A percentile compares a stretch with the other conserved stretches of the same genome.
These are phyloP conservation scores for Carex parvula DNA, from an alignment of 176 grass and related monocot genomes.

Conservation along the genomic window DNA sequence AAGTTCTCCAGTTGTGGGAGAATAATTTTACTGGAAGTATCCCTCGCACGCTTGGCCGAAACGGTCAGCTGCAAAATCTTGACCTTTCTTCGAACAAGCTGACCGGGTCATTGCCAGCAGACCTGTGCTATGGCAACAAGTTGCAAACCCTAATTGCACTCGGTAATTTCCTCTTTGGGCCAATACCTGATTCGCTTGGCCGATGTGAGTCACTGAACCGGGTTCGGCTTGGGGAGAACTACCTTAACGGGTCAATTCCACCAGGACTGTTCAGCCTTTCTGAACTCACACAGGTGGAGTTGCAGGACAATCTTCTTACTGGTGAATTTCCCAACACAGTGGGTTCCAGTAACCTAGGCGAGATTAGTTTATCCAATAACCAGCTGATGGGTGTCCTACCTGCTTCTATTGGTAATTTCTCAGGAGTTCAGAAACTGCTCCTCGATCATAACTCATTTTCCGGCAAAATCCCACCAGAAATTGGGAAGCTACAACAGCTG, in stretches of 20 bases:
- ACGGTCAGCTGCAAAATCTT: slow-evolving; percentile 61
- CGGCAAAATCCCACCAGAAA: slow-evolving; percentile 55
- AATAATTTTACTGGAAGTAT: slow-evolving; percentile 96
- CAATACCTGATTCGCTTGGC: slow-evolving; percentile 66
- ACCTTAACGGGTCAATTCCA: slow-evolving; percentile 85
- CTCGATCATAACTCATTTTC: slow-evolving; percentile 78
- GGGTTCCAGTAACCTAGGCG: slow-evolving; percentile 43
- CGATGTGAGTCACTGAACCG: slow-evolving; percentile 61
- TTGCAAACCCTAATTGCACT: slow-evolving; percentile 82
- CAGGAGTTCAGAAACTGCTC: slow-evolving; percentile 67
- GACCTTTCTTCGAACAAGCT: slow-evolving; percentile 91
- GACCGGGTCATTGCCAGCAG: slow-evolving; percentile 70
- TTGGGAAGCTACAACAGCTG: slow-evolving; percentile 65
- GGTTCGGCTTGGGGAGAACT: slow-evolving; percentile 86
- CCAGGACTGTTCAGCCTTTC: slow-evolving; percentile 59
- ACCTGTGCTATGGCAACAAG: slow-evolving; percentile 65
- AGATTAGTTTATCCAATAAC: slow-evolving; percentile 86
- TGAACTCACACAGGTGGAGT: slow-evolving; percentile 79
- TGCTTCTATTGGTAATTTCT: slow-evolving; percentile 64
- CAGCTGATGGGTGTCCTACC: slow-evolving; percentile 68
- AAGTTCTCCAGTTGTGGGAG: slow-evolving; percentile 97
- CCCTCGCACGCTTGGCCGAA: slow-evolving; percentile 59
- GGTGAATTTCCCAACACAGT: slow-evolving; percentile 56
- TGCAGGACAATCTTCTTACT: slow-evolving; percentile 84
- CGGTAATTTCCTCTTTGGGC: slow-evolving; percentile 79